phyloP scores from a whole-genome alignment of 2,329 filamentous ascomycete species.

The Ascosphaera apis region DNA sequence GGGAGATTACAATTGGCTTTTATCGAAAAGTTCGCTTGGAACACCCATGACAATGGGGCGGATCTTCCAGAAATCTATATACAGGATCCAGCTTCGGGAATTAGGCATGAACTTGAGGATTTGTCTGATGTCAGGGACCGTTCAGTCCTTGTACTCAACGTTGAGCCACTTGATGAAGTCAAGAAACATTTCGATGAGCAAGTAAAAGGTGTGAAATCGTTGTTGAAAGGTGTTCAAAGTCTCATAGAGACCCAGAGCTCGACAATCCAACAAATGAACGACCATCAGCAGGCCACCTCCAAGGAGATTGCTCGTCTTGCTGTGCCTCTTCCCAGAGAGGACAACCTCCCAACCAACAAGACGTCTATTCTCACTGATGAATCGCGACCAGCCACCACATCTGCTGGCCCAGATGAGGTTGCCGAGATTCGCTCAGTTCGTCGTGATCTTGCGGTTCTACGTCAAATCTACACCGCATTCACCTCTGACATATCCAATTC shows the following conservation, averaged over 20 bases:
- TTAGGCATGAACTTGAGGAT: slow-evolving; percentile 93
- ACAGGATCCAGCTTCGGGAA: slow-evolving; percentile 81
- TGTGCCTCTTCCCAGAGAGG: slow-evolving; percentile 21
- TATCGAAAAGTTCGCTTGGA: slow-evolving; percentile 98
- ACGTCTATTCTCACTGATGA: slow-evolving; percentile 7
- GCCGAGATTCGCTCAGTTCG: slow-evolving; percentile 61
- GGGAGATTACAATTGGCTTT: slow-evolving; percentile 82
- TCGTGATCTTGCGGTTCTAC: slow-evolving; percentile 70
- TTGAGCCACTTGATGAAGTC: slow-evolving; percentile 84
- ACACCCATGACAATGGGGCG: slow-evolving; percentile 77
- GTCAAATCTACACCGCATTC: slow-evolving; percentile 83
- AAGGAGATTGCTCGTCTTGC: slow-evolving; percentile 58
- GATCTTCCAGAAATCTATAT: slow-evolving; percentile 96
- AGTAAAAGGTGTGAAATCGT: slow-evolving; percentile 50
- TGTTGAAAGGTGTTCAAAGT: slow-evolving; percentile 70
- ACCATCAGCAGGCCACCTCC: slow-evolving; percentile 70
- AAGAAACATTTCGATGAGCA: slow-evolving; percentile 92
- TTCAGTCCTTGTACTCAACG: slow-evolving; percentile 80
- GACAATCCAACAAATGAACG: slow-evolving; percentile 66
- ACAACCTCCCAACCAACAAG: slow-evolving; percentile 12
- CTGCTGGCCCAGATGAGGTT: slow-evolving; percentile 3
- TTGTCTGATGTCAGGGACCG: slow-evolving; percentile 82
- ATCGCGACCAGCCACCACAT: slow-evolving; percentile 1
- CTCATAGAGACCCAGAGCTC: slow-evolving; percentile 63
- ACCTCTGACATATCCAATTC: slow-evolving; percentile 69